A percentile compares a stretch with the other conserved stretches of the same genome.
Conservation (phyloP, 441 rosid genomes). For the Pelargonium fulgidum region DNA sequence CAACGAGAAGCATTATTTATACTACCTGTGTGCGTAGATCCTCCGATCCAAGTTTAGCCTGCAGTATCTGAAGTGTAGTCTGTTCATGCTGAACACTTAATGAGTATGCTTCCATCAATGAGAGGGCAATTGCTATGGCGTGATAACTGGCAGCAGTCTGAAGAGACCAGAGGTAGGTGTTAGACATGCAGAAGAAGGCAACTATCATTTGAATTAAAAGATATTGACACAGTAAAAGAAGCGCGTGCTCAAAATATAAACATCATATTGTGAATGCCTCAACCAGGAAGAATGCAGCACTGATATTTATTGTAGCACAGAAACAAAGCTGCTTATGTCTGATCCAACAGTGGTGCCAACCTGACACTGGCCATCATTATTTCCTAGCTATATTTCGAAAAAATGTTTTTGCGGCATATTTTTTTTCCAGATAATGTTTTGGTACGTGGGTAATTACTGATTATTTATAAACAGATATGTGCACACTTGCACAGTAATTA, state of each 20-base stretch:
- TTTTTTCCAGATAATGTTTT: not conserved
- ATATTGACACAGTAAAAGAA: not conserved
- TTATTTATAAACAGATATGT: too few relatives aligned
- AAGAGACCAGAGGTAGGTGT: constrained; percentile 4
- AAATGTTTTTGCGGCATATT: not conserved
- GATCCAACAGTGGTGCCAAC: constrained; percentile 1
- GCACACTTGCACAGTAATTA: not conserved
- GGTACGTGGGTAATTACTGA: not conserved
- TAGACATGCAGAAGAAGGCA: constrained; percentile 1
- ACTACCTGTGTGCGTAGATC: constrained; percentile 69
- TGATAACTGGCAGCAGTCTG: constrained; percentile 88
- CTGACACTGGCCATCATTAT: not conserved
- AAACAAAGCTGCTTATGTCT: not conserved
- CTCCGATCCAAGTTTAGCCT: constrained; percentile 69
- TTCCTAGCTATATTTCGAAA: not conserved
- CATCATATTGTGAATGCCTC: not conserved
- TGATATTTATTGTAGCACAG: not conserved
- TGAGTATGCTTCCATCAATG: constrained; percentile 68
- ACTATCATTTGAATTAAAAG: constrained; percentile 2
- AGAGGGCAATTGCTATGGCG: constrained; percentile 82
- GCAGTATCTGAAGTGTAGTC: constrained; percentile 72
- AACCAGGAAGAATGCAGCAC: not conserved
- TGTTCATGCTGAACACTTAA: constrained; percentile 80
- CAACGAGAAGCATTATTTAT: constrained; percentile 13
- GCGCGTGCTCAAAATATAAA: not conserved